phyloP scores from a whole-genome alignment of 73 alveolate genomes.

The Paramecium tetraurelia region DNA sequence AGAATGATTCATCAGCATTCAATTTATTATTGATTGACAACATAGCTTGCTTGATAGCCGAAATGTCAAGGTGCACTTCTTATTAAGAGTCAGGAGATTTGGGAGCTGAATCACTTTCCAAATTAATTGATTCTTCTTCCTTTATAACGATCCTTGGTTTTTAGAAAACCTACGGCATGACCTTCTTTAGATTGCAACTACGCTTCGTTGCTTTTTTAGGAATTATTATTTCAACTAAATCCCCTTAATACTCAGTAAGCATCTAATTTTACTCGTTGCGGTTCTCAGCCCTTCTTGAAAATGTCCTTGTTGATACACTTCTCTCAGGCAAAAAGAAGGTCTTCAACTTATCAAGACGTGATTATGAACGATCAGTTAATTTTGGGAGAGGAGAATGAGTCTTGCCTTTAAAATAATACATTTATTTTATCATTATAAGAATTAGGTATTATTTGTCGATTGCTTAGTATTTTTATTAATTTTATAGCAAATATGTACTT shows the following conservation, averaged over 20 bases:
- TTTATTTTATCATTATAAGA: not conserved
- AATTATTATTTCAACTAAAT: not conserved
- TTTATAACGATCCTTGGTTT: not conserved
- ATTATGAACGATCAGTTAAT: not conserved
- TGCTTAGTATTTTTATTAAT: not conserved
- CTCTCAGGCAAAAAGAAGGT: slow-evolving; percentile 1
- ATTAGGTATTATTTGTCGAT: not conserved
- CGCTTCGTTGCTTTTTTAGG: not conserved
- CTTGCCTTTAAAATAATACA: slow-evolving; percentile 21
- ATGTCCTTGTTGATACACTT: not conserved
- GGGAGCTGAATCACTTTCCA: not conserved
- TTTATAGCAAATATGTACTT: not conserved
- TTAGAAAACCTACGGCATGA: not conserved
- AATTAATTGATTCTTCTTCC: not conserved
- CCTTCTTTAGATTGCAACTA: not conserved
- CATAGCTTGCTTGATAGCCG: not conserved
- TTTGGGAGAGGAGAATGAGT: slow-evolving; percentile 23
- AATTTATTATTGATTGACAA: not conserved
- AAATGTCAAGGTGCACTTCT: not conserved
- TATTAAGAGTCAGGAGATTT: not conserved
- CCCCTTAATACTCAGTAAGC: not conserved
- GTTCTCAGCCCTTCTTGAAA: not conserved
- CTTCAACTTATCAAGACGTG: not conserved
- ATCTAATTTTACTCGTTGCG: not conserved
- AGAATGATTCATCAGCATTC: not conserved